Evolutionary conservation across 2,329 filamentous ascomycete species (phyloP).

Genomic region (Penicillium palitans): DNA sequence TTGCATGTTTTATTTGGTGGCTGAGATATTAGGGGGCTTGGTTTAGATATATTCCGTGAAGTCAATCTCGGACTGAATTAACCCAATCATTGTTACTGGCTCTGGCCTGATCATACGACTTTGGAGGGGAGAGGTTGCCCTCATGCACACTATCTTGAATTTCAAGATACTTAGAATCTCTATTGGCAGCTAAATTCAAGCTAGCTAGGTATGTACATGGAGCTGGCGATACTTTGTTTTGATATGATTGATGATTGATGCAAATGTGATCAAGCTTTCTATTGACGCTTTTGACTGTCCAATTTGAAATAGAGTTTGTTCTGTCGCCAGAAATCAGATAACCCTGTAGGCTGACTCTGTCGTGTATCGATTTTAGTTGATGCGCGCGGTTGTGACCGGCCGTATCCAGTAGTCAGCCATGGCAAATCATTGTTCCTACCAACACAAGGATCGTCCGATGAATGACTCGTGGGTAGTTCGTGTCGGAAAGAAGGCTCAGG

Average conservation of each 20-base stretch:
- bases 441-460: neutral
- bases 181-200: neutral
- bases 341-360: neutral
- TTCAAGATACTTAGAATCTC: neutral
- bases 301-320: conserved; percentile 31
- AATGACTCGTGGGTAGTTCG: neutral
- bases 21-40: neutral
- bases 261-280: neutral
- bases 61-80: neutral
- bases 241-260: neutral
- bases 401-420: neutral
- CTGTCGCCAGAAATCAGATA: conserved; percentile 24
- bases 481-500: neutral
- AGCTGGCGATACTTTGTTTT: neutral
- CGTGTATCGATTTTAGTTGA: neutral
- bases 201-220: neutral
- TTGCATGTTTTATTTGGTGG: neutral
- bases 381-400: neutral
- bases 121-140: neutral
- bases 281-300: neutral
- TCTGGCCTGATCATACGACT: neutral
- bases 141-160: neutral
- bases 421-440: neutral
- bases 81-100: neutral
- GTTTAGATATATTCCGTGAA: neutral